These are phyloP conservation scores for Metschnikowia chrysomelidarum DNA, from an alignment of 805 yeast genomes.

Conservation along the genomic window DNA sequence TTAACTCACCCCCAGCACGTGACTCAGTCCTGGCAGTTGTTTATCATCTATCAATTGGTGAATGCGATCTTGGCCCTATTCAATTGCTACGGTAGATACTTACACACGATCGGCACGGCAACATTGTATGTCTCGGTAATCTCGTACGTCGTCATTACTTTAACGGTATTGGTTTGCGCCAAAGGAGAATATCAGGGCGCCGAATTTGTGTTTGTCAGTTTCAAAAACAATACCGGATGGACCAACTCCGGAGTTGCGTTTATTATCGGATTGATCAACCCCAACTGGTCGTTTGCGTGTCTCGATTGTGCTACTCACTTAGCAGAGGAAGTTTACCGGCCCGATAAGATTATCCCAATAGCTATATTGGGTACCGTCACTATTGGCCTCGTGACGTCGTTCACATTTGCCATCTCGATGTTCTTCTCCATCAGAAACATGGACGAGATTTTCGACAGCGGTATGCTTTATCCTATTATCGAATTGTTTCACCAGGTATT, in stretches of 20 bases:
- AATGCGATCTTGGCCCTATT: slow-evolving; percentile 33
- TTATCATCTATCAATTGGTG: slow-evolving; percentile 35
- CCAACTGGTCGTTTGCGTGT: slow-evolving; percentile 33
- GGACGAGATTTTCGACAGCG: slow-evolving; percentile 26
- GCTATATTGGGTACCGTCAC: slow-evolving; percentile 42
- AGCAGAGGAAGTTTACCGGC: slow-evolving; percentile 39
- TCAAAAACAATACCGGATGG: slow-evolving; percentile 28
- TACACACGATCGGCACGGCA: slow-evolving; percentile 34
- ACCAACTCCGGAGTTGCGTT: slow-evolving; percentile 19
- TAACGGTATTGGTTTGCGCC: slow-evolving; percentile 40
- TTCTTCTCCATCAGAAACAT: slow-evolving; percentile 37
- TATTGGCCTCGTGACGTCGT: slow-evolving; percentile 39
- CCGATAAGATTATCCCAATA: slow-evolving; percentile 38
- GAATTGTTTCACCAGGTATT: slow-evolving; percentile 42
- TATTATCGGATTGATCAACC: slow-evolving; percentile 22
- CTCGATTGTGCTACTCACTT: slow-evolving; percentile 42
- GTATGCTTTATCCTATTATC: slow-evolving; percentile 39
- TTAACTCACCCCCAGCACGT: slow-evolving; percentile 35
- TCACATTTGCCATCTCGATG: slow-evolving; percentile 40
- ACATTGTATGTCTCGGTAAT: slow-evolving; percentile 35
- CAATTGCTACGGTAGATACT: slow-evolving; percentile 36
- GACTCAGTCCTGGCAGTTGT: slow-evolving; percentile 35
- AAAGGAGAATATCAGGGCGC: slow-evolving; percentile 33
- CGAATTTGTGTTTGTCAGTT: slow-evolving; percentile 26
- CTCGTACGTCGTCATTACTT: slow-evolving; percentile 33